phyloP scores from a whole-genome alignment of 345 rosid species.

The Dimocarpus longan region DNA sequence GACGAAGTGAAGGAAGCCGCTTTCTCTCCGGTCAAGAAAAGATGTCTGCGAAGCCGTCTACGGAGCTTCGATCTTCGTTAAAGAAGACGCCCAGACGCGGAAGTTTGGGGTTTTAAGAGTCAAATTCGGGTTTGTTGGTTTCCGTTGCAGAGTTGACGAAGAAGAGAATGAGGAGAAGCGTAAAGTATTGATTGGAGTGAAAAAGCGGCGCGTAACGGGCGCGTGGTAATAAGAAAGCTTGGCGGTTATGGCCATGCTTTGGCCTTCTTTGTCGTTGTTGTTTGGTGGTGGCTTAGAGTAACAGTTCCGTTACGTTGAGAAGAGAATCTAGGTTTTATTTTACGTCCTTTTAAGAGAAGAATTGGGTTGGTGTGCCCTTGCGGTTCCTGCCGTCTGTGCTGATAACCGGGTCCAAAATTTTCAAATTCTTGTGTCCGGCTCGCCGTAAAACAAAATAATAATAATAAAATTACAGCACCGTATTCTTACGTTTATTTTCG shows the following conservation, averaged over 20 bases:
- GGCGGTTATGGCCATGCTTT: slow-evolving; percentile 58
- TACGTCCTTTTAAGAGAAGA: too few relatives aligned
- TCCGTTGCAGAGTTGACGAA: slow-evolving; percentile 15
- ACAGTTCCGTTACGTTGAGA: background rate
- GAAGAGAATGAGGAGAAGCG: slow-evolving; percentile 21
- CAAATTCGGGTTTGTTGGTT: slow-evolving; percentile 13
- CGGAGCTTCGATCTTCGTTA: slow-evolving; percentile 43
- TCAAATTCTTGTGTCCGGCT: too few relatives aligned
- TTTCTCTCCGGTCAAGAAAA: slow-evolving; percentile 52
- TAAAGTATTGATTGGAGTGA: slow-evolving; percentile 9
- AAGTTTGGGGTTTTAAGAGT: slow-evolving; percentile 29
- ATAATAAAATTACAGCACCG: too few relatives aligned
- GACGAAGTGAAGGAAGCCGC: slow-evolving; percentile 70
- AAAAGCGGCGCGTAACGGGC: slow-evolving; percentile 27
- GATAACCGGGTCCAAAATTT: too few relatives aligned
- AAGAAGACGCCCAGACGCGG: slow-evolving; percentile 35
- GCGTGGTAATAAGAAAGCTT: slow-evolving; percentile 32
- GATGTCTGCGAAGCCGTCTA: slow-evolving; percentile 34
- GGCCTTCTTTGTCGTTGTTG: too few relatives aligned
- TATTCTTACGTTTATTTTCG: too few relatives aligned
- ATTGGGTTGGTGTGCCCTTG: too few relatives aligned
- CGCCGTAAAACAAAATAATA: too few relatives aligned
- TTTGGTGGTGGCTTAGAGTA: too few relatives aligned
- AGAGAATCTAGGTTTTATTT: slow-evolving; percentile 5
- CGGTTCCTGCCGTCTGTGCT: too few relatives aligned